Conservation (phyloP, 805 yeast species). For the Scheffersomyces coipomensis region DNA sequence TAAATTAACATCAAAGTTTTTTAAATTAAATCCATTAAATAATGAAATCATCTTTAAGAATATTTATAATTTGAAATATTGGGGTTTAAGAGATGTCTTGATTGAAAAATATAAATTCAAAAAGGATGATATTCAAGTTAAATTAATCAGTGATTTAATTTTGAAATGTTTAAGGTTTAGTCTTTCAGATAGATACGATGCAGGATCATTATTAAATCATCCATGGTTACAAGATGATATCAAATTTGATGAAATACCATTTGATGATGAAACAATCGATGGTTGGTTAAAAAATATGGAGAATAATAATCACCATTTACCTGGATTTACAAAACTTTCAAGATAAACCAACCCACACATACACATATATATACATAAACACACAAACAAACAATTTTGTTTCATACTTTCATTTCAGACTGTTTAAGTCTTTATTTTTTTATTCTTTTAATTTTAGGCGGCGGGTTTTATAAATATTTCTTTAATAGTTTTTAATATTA, state of each 20-base stretch:
- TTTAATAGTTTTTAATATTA: no score
- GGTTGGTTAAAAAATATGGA: constrained; percentile 18
- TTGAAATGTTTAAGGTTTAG: constrained; percentile 49
- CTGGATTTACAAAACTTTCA: constrained; percentile 24
- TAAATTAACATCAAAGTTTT: constrained; percentile 37
- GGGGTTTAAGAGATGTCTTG: constrained; percentile 51
- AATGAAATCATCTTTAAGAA: constrained; percentile 35
- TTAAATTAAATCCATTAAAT: constrained; percentile 27
- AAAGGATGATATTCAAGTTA: constrained; percentile 27
- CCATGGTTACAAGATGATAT: constrained; percentile 42
- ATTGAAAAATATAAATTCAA: constrained; percentile 49
- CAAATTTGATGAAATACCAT: constrained; percentile 6
- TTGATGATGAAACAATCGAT: constrained; percentile 1
- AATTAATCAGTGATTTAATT: constrained; percentile 46
- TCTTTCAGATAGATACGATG: constrained; percentile 52
- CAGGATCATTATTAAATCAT: constrained; percentile 52
- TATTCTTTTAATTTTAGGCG: no score
- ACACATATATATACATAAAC: no score
- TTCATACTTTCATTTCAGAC: no score
- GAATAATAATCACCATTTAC: constrained; percentile 22
- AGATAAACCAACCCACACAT: no score
- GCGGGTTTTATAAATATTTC: no score
- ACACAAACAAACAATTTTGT: no score
- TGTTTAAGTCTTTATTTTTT: no score
- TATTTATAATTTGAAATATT: constrained; percentile 47